Evolutionary conservation across 140 eudicot species (phyloP), one percentile per base, ranked within the genome.

Genomic region (Stevia rebaudiana): DNA sequence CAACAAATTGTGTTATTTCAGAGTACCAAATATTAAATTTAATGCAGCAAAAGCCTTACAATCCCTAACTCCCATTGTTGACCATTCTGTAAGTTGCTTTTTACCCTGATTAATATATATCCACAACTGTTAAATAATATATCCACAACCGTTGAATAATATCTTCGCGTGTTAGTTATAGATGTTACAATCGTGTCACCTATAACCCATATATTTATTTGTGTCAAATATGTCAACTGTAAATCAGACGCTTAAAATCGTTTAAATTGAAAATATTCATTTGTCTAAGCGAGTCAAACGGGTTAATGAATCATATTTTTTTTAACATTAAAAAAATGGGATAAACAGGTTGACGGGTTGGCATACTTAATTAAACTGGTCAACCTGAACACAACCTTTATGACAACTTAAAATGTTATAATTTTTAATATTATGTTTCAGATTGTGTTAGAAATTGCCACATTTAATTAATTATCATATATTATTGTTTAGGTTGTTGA

Each of bases 41-140:
- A 91, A 91, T 43, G 98, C 85, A 39, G 98, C 98, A 19, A 92
- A 92, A 86, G 96, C 89, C 61, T 71, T 92, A 76, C 96, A 88
- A 48, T 88, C 96, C 65, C 74, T 92, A 25, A 73, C 82, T 61
- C 83, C 95, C 53, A 92, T 92, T 7, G 98, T 88, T 47, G 98
- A 92, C 63, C 85, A 77, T n/a, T 71, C 96, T 19, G 98, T 92
- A 70, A 77, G 92, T 65, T 52, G 24, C 60, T 12, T 52, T 55
- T 30, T 55, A 23, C 11, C 23, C 11, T 5, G 6, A 37, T 15
- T 60, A 56, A 11, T 16, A n/a, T n/a, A 43, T 63, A 7, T 6
- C 30, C 21, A n/a, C 40, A n/a, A 1, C 9, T 18, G 17, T 12
- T 7, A 46, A 5, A 8, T 46, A 24, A 46, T 4, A 43, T 63